Conservation (phyloP, 2,329 filamentous ascomycete species). For the Colletotrichum kahawae region DNA sequence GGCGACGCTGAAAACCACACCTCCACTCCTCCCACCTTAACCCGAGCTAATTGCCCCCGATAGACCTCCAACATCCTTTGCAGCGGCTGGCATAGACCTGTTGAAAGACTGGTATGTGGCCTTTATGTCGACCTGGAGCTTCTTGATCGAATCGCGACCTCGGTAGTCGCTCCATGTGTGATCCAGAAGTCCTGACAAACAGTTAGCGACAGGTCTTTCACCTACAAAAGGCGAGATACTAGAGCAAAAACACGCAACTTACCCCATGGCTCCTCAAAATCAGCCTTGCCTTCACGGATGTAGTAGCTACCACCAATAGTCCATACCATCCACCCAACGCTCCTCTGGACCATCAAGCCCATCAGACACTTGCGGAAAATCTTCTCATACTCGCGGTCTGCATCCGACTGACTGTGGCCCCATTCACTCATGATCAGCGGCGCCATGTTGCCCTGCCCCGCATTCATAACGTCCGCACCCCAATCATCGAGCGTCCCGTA, state of each 20-base stretch:
- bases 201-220: background rate
- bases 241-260: background rate
- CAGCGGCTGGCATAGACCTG: background rate
- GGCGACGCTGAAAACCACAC: background rate
- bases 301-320: constrained; percentile 56
- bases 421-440: constrained; percentile 18
- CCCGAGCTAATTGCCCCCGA: background rate
- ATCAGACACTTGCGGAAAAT: constrained; percentile 49
- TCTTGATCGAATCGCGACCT: background rate
- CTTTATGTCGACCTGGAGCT: constrained; percentile 4
- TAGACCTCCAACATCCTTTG: background rate
- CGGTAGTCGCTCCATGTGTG: background rate
- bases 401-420: constrained; percentile 12
- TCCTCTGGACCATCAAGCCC: constrained; percentile 36
- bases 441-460: background rate
- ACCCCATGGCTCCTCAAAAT: constrained; percentile 55
- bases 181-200: background rate
- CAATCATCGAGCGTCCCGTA: background rate
- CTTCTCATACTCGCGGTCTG: constrained; percentile 10
- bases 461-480: background rate
- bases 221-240: background rate
- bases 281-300: constrained; percentile 46
- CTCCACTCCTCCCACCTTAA: background rate
- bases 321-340: constrained; percentile 51
- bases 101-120: constrained; percentile 4